A percentile compares a stretch with the other conserved stretches of the same genome.
phyloP scores from a whole-genome alignment of 2,329 filamentous ascomycete genomes.

The Thermomyces lanuginosus region DNA sequence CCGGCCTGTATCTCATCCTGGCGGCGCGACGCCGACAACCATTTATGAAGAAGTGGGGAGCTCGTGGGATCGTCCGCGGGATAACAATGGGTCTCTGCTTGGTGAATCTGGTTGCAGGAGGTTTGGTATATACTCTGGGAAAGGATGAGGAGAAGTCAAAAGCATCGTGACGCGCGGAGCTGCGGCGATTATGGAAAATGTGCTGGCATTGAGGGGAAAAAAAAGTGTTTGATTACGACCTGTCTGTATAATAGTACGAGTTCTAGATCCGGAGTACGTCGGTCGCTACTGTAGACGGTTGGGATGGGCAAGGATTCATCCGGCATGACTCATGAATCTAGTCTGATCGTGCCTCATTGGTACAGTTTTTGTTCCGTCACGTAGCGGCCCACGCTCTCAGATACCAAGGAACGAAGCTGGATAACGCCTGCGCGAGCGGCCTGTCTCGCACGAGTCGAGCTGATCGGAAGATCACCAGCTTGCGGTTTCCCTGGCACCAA shows the following conservation, averaged over 20 bases:
- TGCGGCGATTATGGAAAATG: constrained; percentile 1
- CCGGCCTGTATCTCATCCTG: constrained; percentile 47
- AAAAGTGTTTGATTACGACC: too few species aligned
- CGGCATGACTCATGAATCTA: too few species aligned
- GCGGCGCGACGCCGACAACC: constrained; percentile 40
- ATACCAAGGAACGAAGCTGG: constrained; percentile 21
- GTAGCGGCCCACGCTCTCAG: constrained; percentile 18
- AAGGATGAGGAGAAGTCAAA: constrained; percentile 20
- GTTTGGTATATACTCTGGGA: constrained; percentile 30
- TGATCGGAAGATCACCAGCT: constrained; percentile 21
- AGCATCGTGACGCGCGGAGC: background rate
- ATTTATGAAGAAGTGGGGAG: constrained; percentile 30
- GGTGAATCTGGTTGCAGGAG: constrained; percentile 31
- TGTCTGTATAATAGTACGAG: too few species aligned
- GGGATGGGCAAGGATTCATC: too few species aligned
- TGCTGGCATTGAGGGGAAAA: constrained; percentile 1
- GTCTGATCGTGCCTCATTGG: constrained; percentile 5
- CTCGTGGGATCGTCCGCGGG: constrained; percentile 29
- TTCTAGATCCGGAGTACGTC: too few species aligned
- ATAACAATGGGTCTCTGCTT: constrained; percentile 31
- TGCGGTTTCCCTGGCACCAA: constrained; percentile 26
- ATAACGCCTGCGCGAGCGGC: constrained; percentile 16
- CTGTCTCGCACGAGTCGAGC: constrained; percentile 28
- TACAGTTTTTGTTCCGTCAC: constrained; percentile 19
- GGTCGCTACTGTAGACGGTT: too few species aligned